These are phyloP conservation scores for Plasmodium berghei DNA, from an alignment of 169 alveolate genomes.

Conservation along the genomic window DNA sequence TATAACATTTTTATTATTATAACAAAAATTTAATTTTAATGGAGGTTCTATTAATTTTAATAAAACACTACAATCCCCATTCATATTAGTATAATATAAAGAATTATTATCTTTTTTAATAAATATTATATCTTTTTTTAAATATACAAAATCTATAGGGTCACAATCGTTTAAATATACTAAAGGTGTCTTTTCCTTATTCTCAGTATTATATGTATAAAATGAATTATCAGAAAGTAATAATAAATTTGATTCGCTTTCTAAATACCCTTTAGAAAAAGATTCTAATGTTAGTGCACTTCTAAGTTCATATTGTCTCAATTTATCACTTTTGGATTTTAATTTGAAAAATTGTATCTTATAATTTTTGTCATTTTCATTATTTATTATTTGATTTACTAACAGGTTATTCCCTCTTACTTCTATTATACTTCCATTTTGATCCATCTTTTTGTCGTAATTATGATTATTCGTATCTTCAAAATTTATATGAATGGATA, in stretches of 20 bases:
- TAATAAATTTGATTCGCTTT: conserved; percentile 6
- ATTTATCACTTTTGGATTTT: conserved; percentile 40
- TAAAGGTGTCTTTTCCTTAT: conserved; percentile 29
- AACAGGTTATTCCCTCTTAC: conserved; percentile 33
- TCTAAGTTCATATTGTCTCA: conserved; percentile 37
- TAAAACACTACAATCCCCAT: conserved; percentile 44
- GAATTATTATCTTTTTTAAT: conserved; percentile 38
- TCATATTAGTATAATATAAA: conserved; percentile 24
- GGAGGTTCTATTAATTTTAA: conserved; percentile 52
- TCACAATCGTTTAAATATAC: conserved; percentile 37
- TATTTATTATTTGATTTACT: conserved; percentile 13
- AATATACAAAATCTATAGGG: conserved; percentile 64
- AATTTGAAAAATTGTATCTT: conserved; percentile 16
- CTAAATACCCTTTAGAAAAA: conserved; percentile 37
- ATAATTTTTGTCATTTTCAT: conserved; percentile 3
- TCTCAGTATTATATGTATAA: conserved; percentile 47
- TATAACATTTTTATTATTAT: conserved; percentile 25
- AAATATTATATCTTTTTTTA: conserved; percentile 46
- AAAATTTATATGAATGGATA: too few species aligned
- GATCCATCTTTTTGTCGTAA: conserved; percentile 14
- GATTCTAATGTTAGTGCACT: conserved; percentile 17
- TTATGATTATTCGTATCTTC: neutral
- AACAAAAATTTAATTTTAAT: conserved; percentile 54
- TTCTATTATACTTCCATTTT: conserved; percentile 41
- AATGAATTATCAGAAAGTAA: conserved; percentile 45